Conservation (phyloP, 148 eudicot genomes). For the Rhododendron molle region DNA sequence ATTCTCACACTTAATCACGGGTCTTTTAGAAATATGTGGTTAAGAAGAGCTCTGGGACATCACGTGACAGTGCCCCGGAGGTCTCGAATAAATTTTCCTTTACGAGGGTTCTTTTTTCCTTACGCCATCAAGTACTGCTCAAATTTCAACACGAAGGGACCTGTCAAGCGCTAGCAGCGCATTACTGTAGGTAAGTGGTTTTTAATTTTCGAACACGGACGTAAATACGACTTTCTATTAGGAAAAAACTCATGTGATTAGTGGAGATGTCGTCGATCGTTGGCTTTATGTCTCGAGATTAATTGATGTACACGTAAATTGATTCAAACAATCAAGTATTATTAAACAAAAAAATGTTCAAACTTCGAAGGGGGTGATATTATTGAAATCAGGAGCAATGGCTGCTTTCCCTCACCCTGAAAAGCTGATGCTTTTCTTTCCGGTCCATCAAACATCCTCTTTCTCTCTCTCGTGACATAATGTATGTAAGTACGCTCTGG, state of each 20-base stretch:
- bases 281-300: neutral
- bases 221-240: neutral
- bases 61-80: too few relatives aligned
- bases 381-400: conserved; percentile 5
- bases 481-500: neutral
- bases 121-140: neutral
- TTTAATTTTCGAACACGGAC: neutral
- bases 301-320: neutral
- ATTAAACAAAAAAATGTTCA: neutral
- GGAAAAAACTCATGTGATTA: neutral
- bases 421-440: conserved; percentile 13
- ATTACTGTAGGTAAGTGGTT: neutral
- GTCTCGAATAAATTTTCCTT: too few relatives aligned
- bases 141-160: neutral
- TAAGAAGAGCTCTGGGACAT: too few relatives aligned
- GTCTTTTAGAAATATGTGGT: too few relatives aligned
- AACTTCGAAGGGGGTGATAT: neutral
- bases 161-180: neutral
- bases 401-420: conserved; percentile 11
- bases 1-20: too few relatives aligned
- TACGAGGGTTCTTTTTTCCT: neutral
- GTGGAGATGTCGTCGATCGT: neutral
- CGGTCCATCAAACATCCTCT: conserved; percentile 13
- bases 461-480: neutral
- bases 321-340: neutral